These are phyloP conservation scores for Candida smagusa DNA, from an alignment of 1,139 yeast genomes.

Conservation along the genomic window DNA sequence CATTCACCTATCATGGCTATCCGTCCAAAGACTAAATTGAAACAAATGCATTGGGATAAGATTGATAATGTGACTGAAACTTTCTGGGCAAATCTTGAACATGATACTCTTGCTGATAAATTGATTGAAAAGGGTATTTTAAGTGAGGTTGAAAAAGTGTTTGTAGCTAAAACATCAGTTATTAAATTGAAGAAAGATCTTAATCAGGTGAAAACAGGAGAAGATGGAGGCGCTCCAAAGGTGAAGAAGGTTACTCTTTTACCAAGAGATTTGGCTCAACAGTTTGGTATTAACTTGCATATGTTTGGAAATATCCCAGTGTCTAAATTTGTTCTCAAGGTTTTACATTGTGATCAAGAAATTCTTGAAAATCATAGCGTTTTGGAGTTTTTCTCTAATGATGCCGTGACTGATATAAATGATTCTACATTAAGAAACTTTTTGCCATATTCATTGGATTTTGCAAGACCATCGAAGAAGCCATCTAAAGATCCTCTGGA, in stretches of 20 bases:
- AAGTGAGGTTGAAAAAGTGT: slow-evolving; percentile 73
- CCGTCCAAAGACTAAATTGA: slow-evolving; percentile 64
- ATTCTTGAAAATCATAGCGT: slow-evolving; percentile 67
- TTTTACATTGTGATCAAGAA: slow-evolving; percentile 70
- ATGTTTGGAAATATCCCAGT: slow-evolving; percentile 65
- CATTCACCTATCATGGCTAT: slow-evolving; percentile 13
- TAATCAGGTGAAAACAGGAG: slow-evolving; percentile 15
- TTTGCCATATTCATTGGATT: slow-evolving; percentile 67
- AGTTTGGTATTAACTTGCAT: slow-evolving; percentile 89
- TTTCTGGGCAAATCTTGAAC: slow-evolving; percentile 70
- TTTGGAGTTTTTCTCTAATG: slow-evolving; percentile 76
- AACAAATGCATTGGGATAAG: slow-evolving; percentile 96
- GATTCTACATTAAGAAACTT: slow-evolving; percentile 62
- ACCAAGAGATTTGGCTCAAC: slow-evolving; percentile 75
- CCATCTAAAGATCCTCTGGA: slow-evolving; percentile 67
- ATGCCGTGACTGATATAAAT: slow-evolving; percentile 70
- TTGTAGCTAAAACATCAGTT: slow-evolving; percentile 58
- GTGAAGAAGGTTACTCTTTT: slow-evolving; percentile 55
- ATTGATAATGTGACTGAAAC: slow-evolving; percentile 69
- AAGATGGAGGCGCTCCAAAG: slow-evolving; percentile 25
- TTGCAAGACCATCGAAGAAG: slow-evolving; percentile 26
- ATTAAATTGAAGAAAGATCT: slow-evolving; percentile 38
- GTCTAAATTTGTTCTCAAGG: slow-evolving; percentile 59
- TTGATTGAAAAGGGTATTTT: slow-evolving; percentile 71
- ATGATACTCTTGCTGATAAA: slow-evolving; percentile 45